Evolutionary conservation across 139 green algal species (phyloP), one percentile per base, ranked within the genome.

Genomic region (Deuterostichococcus epilithicus): DNA sequence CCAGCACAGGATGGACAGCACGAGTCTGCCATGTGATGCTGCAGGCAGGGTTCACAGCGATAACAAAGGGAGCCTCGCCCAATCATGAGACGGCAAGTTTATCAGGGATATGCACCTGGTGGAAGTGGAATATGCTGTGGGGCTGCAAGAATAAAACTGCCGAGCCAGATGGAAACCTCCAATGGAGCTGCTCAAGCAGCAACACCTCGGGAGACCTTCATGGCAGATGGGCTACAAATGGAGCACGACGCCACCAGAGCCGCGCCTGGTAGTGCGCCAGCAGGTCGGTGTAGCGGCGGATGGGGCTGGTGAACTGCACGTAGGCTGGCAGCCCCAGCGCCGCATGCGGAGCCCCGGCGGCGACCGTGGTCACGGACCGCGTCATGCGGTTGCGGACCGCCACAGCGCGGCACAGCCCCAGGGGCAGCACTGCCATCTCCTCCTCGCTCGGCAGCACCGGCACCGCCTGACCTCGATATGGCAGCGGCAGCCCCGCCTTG

Each of bases 301-400:
- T 96, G 63, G 92, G 92, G 2, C 84, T 92, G 4, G 88, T 94
- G 69, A 92, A 73, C 81, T 97, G 92, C 59, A 92, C 88, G 77
- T 97, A 97, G 0, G 79, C 87, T 8, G 80, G 74, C 42, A 97
- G 84, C 5, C 86, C 92, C 79, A 97, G 84, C 1, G 78, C 81
- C 1, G 90, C 84, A 67, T 97, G 92, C 8, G 73, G 76, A 32
- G 77, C 20, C 2, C 90, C 86, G 2, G 38, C 33, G 0, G 38
- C 22, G 0, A 78, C 52, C 5, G 45, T 66, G 44, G 86, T 82
- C 0, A 76, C 34, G 78, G 82, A 86, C 67, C 90, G 86, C 13
- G 87, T 91, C 92, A 97, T 96, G 80, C 82, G 88, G 35, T 68
- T 76, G 25, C 90, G 81, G 76, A 94, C 73, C 39, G 83, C 36